phyloP scores from a whole-genome alignment of 192 early-diverging fungal species.

The Coemansia nantahalensis region DNA sequence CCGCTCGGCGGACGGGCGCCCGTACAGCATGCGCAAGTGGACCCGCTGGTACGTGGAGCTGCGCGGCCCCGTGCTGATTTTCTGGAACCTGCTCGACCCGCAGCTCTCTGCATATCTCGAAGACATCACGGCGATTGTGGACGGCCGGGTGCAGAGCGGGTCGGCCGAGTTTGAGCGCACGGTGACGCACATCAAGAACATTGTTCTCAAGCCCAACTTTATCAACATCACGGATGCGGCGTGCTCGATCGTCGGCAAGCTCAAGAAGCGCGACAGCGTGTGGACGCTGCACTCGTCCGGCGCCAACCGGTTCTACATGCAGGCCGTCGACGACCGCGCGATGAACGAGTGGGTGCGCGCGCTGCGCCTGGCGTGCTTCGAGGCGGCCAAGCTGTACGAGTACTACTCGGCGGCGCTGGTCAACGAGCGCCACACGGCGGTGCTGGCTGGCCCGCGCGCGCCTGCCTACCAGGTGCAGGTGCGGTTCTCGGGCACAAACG shows the following conservation, averaged over 20 bases:
- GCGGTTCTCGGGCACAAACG: slow-evolving; percentile 52
- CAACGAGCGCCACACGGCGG: slow-evolving; percentile 36
- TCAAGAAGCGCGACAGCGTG: slow-evolving; percentile 57
- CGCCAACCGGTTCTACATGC: slow-evolving; percentile 67
- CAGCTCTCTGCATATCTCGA: slow-evolving; percentile 53
- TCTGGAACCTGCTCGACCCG: slow-evolving; percentile 58
- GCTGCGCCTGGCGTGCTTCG: slow-evolving; percentile 71
- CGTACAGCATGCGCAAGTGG: slow-evolving; percentile 63
- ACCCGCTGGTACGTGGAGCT: slow-evolving; percentile 72
- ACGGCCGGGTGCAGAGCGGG: slow-evolving; percentile 35
- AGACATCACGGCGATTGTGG: slow-evolving; percentile 51
- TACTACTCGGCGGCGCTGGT: slow-evolving; percentile 61
- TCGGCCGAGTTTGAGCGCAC: slow-evolving; percentile 52
- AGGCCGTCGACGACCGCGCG: slow-evolving; percentile 54
- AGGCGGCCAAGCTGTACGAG: slow-evolving; percentile 72
- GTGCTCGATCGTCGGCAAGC: slow-evolving; percentile 58
- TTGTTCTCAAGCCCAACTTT: slow-evolving; percentile 59
- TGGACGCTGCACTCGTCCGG: slow-evolving; percentile 69
- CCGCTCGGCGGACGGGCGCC: slow-evolving; percentile 59
- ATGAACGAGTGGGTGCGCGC: slow-evolving; percentile 70
- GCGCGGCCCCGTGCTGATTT: slow-evolving; percentile 62
- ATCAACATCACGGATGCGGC: slow-evolving; percentile 75
- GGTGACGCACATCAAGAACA: slow-evolving; percentile 50
- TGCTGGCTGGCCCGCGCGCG: slow-evolving; percentile 22
- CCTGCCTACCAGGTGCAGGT: slow-evolving; percentile 39